phyloP scores from a whole-genome alignment of 106 monocot species.

The Dendrobium chrysotoxum region DNA sequence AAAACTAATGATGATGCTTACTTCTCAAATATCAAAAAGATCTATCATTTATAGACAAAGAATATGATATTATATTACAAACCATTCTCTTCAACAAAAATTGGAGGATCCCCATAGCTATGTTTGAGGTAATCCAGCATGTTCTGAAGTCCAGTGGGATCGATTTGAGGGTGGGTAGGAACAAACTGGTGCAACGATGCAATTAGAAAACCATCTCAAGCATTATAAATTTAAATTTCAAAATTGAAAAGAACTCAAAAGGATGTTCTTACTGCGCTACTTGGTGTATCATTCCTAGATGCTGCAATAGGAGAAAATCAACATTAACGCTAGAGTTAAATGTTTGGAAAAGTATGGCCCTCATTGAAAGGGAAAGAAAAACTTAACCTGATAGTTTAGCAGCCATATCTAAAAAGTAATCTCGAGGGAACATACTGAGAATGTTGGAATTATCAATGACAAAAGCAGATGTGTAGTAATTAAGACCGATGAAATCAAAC shows the following conservation, averaged over 20 bases:
- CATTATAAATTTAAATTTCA: neutral
- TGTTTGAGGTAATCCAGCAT: slow-evolving; percentile 32
- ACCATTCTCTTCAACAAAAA: slow-evolving; percentile 80
- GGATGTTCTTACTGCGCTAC: neutral
- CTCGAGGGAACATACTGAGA: neutral
- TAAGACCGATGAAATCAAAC: slow-evolving; percentile 45
- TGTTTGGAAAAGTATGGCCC: neutral
- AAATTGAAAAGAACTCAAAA: neutral
- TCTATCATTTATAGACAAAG: neutral
- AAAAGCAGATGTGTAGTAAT: slow-evolving; percentile 27
- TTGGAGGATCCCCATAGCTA: slow-evolving; percentile 42
- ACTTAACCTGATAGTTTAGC: slow-evolving; percentile 19
- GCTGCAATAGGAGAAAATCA: neutral
- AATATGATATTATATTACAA: slow-evolving; percentile 3
- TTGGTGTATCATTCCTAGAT: neutral
- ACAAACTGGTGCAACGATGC: slow-evolving; percentile 14
- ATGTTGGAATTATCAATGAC: slow-evolving; percentile 11
- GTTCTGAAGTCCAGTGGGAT: slow-evolving; percentile 43
- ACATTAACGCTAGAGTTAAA: neutral
- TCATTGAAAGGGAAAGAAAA: neutral
- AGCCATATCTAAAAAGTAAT: slow-evolving; percentile 22
- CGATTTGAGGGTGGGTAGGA: slow-evolving; percentile 9
- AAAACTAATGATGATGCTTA: neutral
- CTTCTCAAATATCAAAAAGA: neutral
- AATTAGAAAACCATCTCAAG: neutral